Conservation (phyloP, 352 stramenopile genomes). For the Phytophthora syringae region DNA sequence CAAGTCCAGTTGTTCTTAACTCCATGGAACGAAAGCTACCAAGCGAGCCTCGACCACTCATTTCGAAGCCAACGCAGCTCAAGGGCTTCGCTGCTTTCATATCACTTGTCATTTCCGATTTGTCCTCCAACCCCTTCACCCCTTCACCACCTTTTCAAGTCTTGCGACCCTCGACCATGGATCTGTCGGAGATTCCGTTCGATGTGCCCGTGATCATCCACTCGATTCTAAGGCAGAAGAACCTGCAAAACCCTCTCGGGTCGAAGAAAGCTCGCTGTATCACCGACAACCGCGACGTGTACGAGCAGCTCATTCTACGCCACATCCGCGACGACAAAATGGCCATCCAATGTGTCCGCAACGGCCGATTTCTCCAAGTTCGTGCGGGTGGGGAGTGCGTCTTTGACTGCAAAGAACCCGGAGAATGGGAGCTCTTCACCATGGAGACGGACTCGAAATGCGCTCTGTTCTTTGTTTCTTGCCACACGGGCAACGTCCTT, state of each 20-base stretch:
- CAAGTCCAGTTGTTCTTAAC: too few relatives aligned
- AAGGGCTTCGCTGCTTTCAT: too few relatives aligned
- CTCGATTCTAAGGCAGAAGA: background rate
- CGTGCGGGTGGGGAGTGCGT: background rate
- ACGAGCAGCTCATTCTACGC: background rate
- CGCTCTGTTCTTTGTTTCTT: constrained; percentile 1
- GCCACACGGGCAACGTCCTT: constrained; percentile 5
- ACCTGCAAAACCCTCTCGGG: background rate
- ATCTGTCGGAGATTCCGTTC: background rate
- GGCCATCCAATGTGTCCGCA: background rate
- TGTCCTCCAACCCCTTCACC: too few relatives aligned
- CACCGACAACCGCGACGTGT: background rate
- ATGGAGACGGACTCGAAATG: background rate
- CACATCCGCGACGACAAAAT: background rate
- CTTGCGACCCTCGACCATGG: background rate
- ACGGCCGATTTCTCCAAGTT: background rate
- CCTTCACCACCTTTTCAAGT: background rate
- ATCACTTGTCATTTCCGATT: too few relatives aligned
- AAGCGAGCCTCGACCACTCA: too few relatives aligned
- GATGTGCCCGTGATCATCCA: background rate
- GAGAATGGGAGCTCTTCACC: background rate
- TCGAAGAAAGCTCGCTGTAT: background rate
- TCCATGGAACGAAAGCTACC: too few relatives aligned
- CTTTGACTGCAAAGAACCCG: background rate
- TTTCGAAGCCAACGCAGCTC: too few relatives aligned